Percentiles rank a stretch among this genome's conserved stretches.
Conservation (phyloP, 805 yeast species). For the Kodamaea fukazawae region DNA sequence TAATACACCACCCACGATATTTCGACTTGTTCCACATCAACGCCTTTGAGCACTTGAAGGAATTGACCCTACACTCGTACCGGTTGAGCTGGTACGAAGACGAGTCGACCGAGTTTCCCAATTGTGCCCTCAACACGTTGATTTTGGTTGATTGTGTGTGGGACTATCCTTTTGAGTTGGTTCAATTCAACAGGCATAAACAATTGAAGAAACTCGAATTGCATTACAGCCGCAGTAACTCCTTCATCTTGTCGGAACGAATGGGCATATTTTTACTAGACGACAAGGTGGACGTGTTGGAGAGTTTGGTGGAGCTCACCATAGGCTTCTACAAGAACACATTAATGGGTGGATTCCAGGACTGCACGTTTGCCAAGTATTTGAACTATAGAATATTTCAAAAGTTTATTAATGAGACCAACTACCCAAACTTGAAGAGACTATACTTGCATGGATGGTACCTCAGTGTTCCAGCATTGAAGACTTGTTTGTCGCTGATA, state of each 20-base stretch:
- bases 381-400: constrained; percentile 13
- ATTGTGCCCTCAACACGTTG: constrained; percentile 20
- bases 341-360: constrained; percentile 10
- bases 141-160: constrained; percentile 48
- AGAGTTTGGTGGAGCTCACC: constrained; percentile 14
- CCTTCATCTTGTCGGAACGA: constrained; percentile 39
- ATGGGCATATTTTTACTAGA: constrained; percentile 27
- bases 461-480: constrained; percentile 12
- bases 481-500: not conserved
- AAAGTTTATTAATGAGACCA: constrained; percentile 8
- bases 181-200: constrained; percentile 29
- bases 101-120: constrained; percentile 12
- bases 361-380: constrained; percentile 11
- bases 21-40: constrained; percentile 46
- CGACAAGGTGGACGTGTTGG: constrained; percentile 18
- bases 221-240: constrained; percentile 24
- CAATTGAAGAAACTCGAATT: constrained; percentile 23
- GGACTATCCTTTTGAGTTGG: constrained; percentile 53
- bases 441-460: constrained; percentile 25
- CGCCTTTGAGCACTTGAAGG: constrained; percentile 31
- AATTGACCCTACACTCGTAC: constrained; percentile 38
- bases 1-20: constrained; percentile 21
- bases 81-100: constrained; percentile 41
- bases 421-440: constrained; percentile 16
- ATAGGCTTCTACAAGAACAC: constrained; percentile 14